These are phyloP conservation scores for Skeletonema costatum DNA, from an alignment of 108 stramenopile genomes.

Conservation along the genomic window DNA sequence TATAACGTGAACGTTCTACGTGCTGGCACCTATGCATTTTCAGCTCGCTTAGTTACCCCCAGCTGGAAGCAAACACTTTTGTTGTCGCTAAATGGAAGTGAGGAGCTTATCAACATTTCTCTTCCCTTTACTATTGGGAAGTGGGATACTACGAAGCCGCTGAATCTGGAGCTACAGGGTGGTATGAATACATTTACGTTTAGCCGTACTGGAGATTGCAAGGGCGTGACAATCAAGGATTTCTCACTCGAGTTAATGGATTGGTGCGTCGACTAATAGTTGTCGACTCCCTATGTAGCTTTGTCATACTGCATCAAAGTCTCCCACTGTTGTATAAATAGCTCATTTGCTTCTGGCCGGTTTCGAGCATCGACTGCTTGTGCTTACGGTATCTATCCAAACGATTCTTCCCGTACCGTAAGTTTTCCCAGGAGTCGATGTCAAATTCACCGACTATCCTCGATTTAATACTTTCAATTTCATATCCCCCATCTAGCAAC, in stretches of 20 bases:
- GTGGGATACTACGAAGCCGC: background rate
- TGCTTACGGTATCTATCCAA: slow-evolving; percentile 16
- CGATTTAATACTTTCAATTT: slow-evolving; percentile 29
- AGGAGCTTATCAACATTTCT: background rate
- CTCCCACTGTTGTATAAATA: background rate
- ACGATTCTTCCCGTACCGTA: slow-evolving; percentile 38
- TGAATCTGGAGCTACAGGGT: background rate
- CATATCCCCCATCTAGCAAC: slow-evolving; percentile 59
- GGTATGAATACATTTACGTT: background rate
- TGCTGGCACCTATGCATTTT: background rate
- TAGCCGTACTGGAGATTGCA: background rate
- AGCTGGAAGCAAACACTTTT: background rate
- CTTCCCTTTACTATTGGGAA: background rate
- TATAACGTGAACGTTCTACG: background rate
- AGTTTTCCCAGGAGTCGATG: slow-evolving; percentile 21
- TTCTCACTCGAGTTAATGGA: background rate
- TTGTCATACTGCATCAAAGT: background rate
- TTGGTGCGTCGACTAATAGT: background rate
- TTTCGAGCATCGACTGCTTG: background rate
- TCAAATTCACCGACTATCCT: slow-evolving; percentile 20
- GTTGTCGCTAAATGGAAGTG: background rate
- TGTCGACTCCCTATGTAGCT: background rate
- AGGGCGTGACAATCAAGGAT: background rate
- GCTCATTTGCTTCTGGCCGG: background rate
- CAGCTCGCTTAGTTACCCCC: background rate